phyloP scores from a whole-genome alignment of 768 basidiomycete genomes.

The Boletus edulis region DNA sequence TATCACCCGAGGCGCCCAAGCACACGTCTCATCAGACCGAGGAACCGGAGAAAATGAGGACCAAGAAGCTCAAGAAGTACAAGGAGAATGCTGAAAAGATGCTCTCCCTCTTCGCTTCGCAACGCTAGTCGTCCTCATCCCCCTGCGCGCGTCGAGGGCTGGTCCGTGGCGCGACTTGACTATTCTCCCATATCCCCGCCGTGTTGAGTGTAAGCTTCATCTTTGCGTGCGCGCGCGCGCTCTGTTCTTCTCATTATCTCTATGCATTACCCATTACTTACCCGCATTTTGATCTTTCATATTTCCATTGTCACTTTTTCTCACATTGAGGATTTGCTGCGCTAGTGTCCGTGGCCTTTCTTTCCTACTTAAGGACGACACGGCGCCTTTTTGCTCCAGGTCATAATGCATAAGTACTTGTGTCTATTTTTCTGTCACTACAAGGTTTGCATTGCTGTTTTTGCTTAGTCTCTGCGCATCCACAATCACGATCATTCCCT shows the following conservation, averaged over 20 bases:
- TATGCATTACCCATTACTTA: conserved; percentile 30
- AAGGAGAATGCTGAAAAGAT: conserved; percentile 87
- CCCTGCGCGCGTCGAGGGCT: conserved; percentile 14
- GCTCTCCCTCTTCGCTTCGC: conserved; percentile 76
- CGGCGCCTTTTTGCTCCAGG: conserved; percentile 20
- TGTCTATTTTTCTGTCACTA: conserved; percentile 24
- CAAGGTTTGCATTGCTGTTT: conserved; percentile 32
- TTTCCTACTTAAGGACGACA: conserved; percentile 26
- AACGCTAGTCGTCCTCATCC: conserved; percentile 43
- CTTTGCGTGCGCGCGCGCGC: neutral
- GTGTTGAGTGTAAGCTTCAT: conserved; percentile 22
- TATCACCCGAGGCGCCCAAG: conserved; percentile 33
- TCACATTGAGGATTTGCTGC: conserved; percentile 18
- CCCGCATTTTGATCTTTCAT: conserved; percentile 14
- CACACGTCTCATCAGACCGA: conserved; percentile 31
- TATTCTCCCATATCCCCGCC: conserved; percentile 17
- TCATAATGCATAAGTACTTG: conserved; percentile 25
- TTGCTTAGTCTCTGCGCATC: conserved; percentile 18
- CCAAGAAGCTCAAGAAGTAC: conserved; percentile 79
- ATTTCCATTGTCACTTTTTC: neutral
- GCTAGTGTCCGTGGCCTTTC: conserved; percentile 21
- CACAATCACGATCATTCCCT: conserved; percentile 24
- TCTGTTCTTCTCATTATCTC: conserved; percentile 21
- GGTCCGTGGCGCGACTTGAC: conserved; percentile 20
- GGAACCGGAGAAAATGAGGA: conserved; percentile 61